Percentiles rank a stretch among this genome's conserved stretches.
phyloP scores from a whole-genome alignment of 768 basidiomycete genomes.

The Coprinopsis marcescibilis region DNA sequence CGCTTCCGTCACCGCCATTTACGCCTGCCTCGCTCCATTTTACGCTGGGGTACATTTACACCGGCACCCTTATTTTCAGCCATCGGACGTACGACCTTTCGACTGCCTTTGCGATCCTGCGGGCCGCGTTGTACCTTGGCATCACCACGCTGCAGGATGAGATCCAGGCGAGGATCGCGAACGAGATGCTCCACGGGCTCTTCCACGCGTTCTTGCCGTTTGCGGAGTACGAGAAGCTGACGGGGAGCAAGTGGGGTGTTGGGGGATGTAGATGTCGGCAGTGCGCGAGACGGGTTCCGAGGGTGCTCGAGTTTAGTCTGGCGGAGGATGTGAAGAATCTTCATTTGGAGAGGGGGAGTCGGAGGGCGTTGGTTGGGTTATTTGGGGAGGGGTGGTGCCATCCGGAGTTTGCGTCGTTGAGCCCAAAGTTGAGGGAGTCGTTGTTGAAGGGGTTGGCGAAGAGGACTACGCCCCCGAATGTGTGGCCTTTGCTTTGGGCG shows the following conservation, averaged over 20 bases:
- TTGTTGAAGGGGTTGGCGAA: constrained; percentile 72
- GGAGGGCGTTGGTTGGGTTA: constrained; percentile 71
- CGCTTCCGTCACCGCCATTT: constrained; percentile 87
- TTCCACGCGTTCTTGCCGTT: constrained; percentile 81
- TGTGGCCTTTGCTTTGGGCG: constrained; percentile 64
- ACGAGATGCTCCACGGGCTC: constrained; percentile 88
- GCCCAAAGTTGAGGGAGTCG: constrained; percentile 56
- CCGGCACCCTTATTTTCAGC: constrained; percentile 89
- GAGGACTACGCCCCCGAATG: constrained; percentile 59
- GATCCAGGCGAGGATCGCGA: constrained; percentile 73
- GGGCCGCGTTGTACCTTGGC: constrained; percentile 74
- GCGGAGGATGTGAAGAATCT: constrained; percentile 72
- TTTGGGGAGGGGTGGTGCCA: constrained; percentile 91
- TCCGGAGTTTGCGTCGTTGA: constrained; percentile 68
- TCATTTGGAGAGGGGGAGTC: constrained; percentile 63
- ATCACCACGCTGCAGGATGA: constrained; percentile 72
- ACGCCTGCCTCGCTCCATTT: constrained; percentile 93
- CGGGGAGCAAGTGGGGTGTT: constrained; percentile 72
- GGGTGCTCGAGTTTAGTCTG: constrained; percentile 78
- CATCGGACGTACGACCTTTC: constrained; percentile 90
- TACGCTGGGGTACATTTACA: constrained; percentile 90
- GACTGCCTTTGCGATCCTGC: constrained; percentile 86
- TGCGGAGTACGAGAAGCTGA: constrained; percentile 70
- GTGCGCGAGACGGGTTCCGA: constrained; percentile 73
- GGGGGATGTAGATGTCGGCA: constrained; percentile 82